Evolutionary conservation across 805 yeast genomes (phyloP), one percentile per base, ranked within the genome.

Genomic region (Metschnikowia arizonensis): DNA sequence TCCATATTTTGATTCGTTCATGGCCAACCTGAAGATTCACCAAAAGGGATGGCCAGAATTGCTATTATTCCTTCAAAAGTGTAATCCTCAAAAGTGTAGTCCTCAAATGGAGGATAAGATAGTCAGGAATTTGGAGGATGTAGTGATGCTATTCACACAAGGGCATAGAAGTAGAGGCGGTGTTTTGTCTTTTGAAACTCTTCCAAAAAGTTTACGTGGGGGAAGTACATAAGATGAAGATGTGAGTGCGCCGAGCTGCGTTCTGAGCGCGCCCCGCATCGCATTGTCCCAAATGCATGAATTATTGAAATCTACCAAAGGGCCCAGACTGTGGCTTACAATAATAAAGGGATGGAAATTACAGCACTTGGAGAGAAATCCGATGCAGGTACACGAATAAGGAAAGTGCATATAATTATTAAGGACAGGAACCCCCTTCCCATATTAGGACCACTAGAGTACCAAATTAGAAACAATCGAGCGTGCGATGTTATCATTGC

Each of bases 231-330:
- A 14, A 14, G 38, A 23, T 5, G 38, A 34, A 14, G 29, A 14
- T 18, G n/a, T 34, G 28, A 23, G 38, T 34, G 38, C 38, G 38
- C 29, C 29, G n/a, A 34, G 38, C 36, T 21, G 36, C 36, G 36
- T 33, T 17, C 17, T 19, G 25, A 21, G 36, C 36, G 36, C 36
- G 36, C 36, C 36, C 15, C 21, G 26, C 25, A 21, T 21, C 21
- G 26, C 25, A 21, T 21, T 33, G 36, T 33, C 36, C 12, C 18
- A 33, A 17, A 18, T 32, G 24, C 23, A 32, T 32, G n/a, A 11
- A 12, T 32, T 32, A 32, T 4, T 32, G 34, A 32, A 14, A 33
- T 23, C 15, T n/a, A 11, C 19, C 12, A 15, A 15, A 18, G 9
- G 1, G 30, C 17, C 30, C n/a, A 3, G 12, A 14, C 34, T 18